Base-by-base conservation (phyloP, 768 basidiomycete genomes). In the Collybia nuda region DNA sequence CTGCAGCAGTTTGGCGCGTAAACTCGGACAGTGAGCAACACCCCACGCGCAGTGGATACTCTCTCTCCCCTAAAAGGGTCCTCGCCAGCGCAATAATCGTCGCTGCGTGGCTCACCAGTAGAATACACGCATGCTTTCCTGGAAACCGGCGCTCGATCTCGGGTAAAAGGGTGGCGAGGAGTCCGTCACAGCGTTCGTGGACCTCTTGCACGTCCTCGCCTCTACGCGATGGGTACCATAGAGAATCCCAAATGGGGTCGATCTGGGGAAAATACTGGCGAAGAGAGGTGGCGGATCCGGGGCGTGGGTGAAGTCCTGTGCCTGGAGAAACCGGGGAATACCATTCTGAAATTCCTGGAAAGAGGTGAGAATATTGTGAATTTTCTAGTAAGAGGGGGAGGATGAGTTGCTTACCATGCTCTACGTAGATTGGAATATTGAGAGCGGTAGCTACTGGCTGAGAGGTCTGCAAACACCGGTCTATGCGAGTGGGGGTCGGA, bases 401-500 rank as follows among this genome's bases (percentile, higher is more conserved):
- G 22, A 29, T 4, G 41, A 40, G 46, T 43, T 26, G 57, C 68
- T 44, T 53, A 83, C 91, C 92, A 56, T 92, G 90, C 58, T 94
- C 92, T 12, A 88, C 79, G 54, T 79, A 86, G 45, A 93, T 79
- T 0, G 91, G 89, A 3, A 92, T 53, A 12, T 73, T 69, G 17
- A 93, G 73, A 0, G 80, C 78, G 35, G 70, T 63, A 14, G 92
- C 80, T 2, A 77, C 68, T 2, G 92, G 90, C 26, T 77, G 72
- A 1, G 85, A 69, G 0, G 92, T 94, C 63, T 94, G 91, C 19
- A 93, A 71, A 64, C 92, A 93, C n/a, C 92, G 87, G 69, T 93
- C 90, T 92, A 56, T 29, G 28, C 21, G 40, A 18, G 18, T 11
- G 26, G 40, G 38, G 43, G 39, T 39, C 36, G 42, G 26, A 14